These are phyloP conservation scores for Dendrocalamus sinicus DNA, from an alignment of 176 grass and related monocot species.

Conservation along the genomic window DNA sequence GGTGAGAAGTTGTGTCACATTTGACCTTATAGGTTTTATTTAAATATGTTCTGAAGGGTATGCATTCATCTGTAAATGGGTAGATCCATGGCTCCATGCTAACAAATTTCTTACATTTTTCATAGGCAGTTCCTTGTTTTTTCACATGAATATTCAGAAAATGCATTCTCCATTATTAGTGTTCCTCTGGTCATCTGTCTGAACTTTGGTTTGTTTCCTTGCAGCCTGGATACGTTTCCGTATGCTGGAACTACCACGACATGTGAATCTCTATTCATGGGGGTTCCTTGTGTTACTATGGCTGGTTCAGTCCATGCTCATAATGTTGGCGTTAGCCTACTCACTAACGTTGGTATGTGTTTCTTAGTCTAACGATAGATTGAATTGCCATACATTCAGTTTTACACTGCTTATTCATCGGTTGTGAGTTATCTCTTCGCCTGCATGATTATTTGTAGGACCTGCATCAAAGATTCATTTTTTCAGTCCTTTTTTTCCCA, in stretches of 20 bases:
- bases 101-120: background rate
- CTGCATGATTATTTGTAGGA: slow-evolving; percentile 18
- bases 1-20: slow-evolving; percentile 47
- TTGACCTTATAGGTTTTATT: slow-evolving; percentile 15
- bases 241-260: slow-evolving; percentile 99
- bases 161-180: slow-evolving; percentile 3
- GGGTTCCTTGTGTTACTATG: slow-evolving; percentile 99
- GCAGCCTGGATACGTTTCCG: slow-evolving; percentile 98
- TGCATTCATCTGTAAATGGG: background rate
- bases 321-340: slow-evolving; percentile 97
- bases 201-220: slow-evolving; percentile 39
- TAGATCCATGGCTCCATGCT: slow-evolving; percentile 38
- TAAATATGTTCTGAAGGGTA: background rate
- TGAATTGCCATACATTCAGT: background rate
- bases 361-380: background rate
- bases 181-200: slow-evolving; percentile 9
- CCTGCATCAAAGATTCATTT: background rate
- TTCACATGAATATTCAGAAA: background rate
- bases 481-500: background rate
- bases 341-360: slow-evolving; percentile 84
- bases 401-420: background rate
- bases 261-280: slow-evolving; percentile 97
- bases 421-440: background rate
- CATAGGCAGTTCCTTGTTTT: slow-evolving; percentile 5
- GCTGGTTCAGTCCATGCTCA: slow-evolving; percentile 97